Evolutionary conservation across 352 stramenopile genomes (phyloP).

Genomic region (Pythium dissimile): DNA sequence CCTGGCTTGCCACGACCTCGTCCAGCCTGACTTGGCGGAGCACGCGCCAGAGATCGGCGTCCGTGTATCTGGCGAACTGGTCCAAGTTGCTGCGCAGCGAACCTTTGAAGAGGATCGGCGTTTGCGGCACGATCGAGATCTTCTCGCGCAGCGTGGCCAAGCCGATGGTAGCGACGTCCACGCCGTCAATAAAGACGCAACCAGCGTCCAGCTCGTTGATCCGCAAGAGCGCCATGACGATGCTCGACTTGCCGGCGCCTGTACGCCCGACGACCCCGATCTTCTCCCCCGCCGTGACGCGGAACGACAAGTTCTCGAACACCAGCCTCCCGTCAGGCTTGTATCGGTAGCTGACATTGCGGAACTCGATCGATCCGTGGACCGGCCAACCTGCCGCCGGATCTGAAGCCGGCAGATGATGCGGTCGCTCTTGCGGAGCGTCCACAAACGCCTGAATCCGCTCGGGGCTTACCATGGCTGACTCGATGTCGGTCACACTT

Average conservation of each 20-base stretch:
- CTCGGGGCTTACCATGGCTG: conserved; percentile 52
- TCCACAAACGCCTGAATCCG: conserved; percentile 43
- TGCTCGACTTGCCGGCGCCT: conserved; percentile 79
- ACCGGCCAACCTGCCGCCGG: conserved; percentile 45
- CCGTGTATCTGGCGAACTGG: conserved; percentile 67
- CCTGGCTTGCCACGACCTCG: conserved; percentile 13
- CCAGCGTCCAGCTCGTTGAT: conserved; percentile 87
- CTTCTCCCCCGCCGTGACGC: conserved; percentile 38
- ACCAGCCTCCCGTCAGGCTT: conserved; percentile 34
- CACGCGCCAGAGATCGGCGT: conserved; percentile 64
- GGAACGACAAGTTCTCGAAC: conserved; percentile 40
- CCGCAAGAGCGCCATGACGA: conserved; percentile 92
- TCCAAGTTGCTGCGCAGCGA: conserved; percentile 81
- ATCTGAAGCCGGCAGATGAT: neutral
- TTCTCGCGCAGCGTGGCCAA: conserved; percentile 17
- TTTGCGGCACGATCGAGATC: conserved; percentile 53
- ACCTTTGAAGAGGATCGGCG: conserved; percentile 90
- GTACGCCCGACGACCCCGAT: conserved; percentile 89
- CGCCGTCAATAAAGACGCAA: conserved; percentile 33
- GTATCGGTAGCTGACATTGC: conserved; percentile 80
- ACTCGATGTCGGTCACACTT: conserved; percentile 33
- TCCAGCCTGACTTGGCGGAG: conserved; percentile 61
- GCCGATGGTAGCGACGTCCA: conserved; percentile 27
- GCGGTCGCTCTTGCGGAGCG: conserved; percentile 20
- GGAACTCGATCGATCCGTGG: conserved; percentile 60